phyloP scores from a whole-genome alignment of 257 asterid genomes.

The Anisodus acutangulus region DNA sequence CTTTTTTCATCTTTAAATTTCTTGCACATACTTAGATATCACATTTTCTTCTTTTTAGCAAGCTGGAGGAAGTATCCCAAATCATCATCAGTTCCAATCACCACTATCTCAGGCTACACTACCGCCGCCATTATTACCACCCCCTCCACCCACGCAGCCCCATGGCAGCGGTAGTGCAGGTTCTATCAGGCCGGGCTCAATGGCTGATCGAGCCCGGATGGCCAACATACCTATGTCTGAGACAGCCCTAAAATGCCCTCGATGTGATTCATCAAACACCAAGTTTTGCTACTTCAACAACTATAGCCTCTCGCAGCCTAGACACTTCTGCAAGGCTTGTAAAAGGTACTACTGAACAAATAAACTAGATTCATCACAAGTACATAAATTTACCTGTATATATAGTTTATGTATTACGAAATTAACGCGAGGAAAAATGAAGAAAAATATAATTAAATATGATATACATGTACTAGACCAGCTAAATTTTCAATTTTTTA shows the following conservation, averaged over 20 bases:
- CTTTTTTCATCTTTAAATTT: conserved; percentile 40
- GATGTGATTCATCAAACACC: conserved; percentile 88
- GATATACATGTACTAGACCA: neutral
- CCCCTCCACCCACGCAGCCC: conserved; percentile 49
- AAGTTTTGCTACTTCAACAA: conserved; percentile 94
- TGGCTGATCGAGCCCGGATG: conserved; percentile 88
- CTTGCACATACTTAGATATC: conserved; percentile 54
- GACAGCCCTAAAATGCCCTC: conserved; percentile 79
- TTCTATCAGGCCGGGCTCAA: conserved; percentile 77
- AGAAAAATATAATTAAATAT: neutral
- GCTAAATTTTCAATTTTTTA: neutral
- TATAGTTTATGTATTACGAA: neutral
- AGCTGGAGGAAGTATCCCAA: conserved; percentile 54
- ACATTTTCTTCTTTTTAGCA: conserved; percentile 40
- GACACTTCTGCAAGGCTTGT: conserved; percentile 97
- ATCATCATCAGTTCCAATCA: conserved; percentile 46
- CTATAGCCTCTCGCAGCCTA: conserved; percentile 87
- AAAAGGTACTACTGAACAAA: conserved; percentile 56
- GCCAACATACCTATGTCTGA: conserved; percentile 90
- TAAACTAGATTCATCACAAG: neutral
- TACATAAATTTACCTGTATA: neutral
- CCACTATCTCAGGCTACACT: conserved; percentile 41
- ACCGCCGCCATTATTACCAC: conserved; percentile 44
- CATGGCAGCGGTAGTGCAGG: conserved; percentile 56
- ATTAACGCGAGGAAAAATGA: neutral